phyloP scores from a whole-genome alignment of 2,329 filamentous ascomycete species.

The Thielaviopsis cerberus region DNA sequence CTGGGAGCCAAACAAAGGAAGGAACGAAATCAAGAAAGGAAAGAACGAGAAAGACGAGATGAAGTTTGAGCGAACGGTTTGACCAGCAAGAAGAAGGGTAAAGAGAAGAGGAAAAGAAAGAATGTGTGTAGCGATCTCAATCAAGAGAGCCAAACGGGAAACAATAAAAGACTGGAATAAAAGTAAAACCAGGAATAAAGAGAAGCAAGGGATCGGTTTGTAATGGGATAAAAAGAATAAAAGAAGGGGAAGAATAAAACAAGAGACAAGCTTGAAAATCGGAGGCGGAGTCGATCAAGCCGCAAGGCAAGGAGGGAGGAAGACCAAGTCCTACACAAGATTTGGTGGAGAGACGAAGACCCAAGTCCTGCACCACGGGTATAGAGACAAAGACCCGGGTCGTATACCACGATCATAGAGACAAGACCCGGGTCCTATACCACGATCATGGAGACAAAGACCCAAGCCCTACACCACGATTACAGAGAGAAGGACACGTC shows the following conservation, averaged over 20 bases:
- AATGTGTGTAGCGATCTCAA: constrained; percentile 8
- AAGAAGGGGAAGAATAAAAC: neutral
- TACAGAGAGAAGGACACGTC: no score
- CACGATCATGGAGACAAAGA: no score
- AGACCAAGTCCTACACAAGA: no score
- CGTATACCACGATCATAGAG: no score
- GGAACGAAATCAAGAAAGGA: neutral
- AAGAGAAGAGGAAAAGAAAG: neutral
- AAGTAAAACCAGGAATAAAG: neutral
- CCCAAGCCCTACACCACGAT: neutral
- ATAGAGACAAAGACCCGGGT: no score
- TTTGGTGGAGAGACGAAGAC: no score
- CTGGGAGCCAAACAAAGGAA: neutral
- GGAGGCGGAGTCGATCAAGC: neutral
- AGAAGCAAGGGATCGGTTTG: neutral
- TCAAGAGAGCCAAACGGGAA: neutral
- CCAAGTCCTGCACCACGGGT: no score
- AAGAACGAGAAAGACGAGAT: constrained; percentile 7
- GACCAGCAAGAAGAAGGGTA: neutral
- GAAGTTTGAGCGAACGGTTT: neutral
- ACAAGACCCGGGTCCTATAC: no score
- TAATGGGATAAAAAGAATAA: neutral
- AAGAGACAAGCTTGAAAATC: constrained; percentile 3
- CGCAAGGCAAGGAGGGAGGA: constrained; percentile 3
- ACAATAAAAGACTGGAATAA: neutral